A percentile compares a stretch with the other conserved stretches of the same genome.
Conservation (phyloP, 805 yeast genomes). For the Starmerella floricola region DNA sequence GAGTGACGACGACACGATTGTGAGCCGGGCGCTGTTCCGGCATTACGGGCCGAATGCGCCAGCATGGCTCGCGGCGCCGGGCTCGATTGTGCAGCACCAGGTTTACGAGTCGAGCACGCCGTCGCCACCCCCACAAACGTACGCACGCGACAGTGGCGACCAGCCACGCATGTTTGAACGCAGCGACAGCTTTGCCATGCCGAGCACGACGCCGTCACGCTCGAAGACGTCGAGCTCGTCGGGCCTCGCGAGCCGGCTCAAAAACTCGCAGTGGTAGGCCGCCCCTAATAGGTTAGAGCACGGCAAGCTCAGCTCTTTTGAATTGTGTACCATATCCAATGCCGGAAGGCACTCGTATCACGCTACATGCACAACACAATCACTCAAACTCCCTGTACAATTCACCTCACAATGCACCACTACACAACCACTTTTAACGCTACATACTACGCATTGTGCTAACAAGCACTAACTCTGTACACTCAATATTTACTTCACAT, state of each 20-base stretch:
- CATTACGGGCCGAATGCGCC: conserved; percentile 30
- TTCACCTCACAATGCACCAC: too few relatives aligned
- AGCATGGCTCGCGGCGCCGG: conserved; percentile 24
- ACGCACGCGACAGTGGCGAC: not conserved
- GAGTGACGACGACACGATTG: conserved; percentile 33
- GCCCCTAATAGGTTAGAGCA: too few relatives aligned
- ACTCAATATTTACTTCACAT: too few relatives aligned
- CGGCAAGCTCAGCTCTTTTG: too few relatives aligned
- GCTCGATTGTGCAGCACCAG: not conserved
- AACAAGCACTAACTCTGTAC: too few relatives aligned
- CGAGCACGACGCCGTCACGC: not conserved
- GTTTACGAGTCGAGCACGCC: not conserved
- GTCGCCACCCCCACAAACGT: not conserved
- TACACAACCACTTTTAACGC: too few relatives aligned
- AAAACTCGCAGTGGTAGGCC: conserved; percentile 16
- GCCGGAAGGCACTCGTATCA: too few relatives aligned
- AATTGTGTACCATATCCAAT: too few relatives aligned
- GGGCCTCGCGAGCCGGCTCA: conserved; percentile 17
- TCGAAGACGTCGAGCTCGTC: conserved; percentile 5
- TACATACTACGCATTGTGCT: too few relatives aligned
- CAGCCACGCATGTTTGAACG: conserved; percentile 9
- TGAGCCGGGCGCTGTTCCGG: conserved; percentile 36
- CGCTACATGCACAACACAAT: too few relatives aligned
- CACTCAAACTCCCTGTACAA: too few relatives aligned
- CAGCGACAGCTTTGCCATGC: not conserved